Conservation (phyloP, 257 asterid species). For the Lantana camara region DNA sequence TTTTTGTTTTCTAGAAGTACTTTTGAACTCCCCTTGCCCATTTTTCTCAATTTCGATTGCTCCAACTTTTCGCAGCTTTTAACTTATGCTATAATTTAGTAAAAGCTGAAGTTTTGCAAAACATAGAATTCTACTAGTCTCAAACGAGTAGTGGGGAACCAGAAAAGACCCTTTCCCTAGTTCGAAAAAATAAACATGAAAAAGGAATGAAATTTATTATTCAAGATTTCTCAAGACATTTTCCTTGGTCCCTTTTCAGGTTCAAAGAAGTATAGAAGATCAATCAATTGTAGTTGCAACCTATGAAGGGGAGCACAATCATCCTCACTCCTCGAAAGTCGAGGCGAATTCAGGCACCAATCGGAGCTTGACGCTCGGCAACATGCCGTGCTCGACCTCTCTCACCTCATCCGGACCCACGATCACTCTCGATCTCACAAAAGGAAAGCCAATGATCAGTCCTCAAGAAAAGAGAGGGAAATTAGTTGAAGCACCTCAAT, state of each 20-base stretch:
- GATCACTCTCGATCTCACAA: conserved; percentile 68
- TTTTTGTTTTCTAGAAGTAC: too few relatives aligned
- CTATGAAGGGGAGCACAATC: conserved; percentile 94
- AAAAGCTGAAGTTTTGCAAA: too few relatives aligned
- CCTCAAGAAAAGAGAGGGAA: conserved; percentile 27
- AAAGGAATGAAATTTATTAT: too few relatives aligned
- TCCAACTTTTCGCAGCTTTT: too few relatives aligned
- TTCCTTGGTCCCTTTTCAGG: conserved; percentile 35
- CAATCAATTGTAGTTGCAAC: conserved; percentile 74
- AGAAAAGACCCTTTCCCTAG: too few relatives aligned
- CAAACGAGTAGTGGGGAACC: too few relatives aligned
- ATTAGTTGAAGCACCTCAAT: conserved; percentile 45
- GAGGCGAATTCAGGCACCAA: conserved; percentile 39
- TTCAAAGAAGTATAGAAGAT: conserved; percentile 79
- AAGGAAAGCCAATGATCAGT: conserved; percentile 30
- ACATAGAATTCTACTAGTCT: too few relatives aligned
- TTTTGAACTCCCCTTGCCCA: too few relatives aligned
- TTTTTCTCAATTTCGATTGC: too few relatives aligned
- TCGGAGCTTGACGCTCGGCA: conserved; percentile 39
- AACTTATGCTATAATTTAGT: too few relatives aligned
- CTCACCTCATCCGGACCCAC: conserved; percentile 41
- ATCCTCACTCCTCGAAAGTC: conserved; percentile 56
- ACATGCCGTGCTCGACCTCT: conserved; percentile 41
- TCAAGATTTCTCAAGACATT: neutral
- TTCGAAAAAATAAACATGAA: too few relatives aligned